Evolutionary conservation across 495 filamentous ascomycete genomes (phyloP).

Genomic region (Podospora pseudocomata): DNA sequence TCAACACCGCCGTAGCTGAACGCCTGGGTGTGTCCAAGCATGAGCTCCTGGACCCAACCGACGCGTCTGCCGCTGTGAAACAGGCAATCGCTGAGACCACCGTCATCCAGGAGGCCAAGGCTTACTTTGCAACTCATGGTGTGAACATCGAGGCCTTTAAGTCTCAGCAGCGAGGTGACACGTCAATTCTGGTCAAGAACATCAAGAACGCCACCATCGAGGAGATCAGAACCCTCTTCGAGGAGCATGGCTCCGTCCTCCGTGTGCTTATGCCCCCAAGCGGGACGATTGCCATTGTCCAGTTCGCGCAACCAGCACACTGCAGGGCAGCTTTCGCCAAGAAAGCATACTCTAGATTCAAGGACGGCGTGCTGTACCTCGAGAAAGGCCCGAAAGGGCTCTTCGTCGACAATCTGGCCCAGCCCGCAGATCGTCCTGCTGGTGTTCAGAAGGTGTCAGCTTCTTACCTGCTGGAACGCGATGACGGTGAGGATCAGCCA

Average conservation of each 20-base stretch:
- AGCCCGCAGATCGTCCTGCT: conserved; percentile 27
- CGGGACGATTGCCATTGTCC: conserved; percentile 88
- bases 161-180: conserved; percentile 74
- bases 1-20: conserved; percentile 84
- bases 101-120: conserved; percentile 91
- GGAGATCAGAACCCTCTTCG: conserved; percentile 62
- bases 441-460: conserved; percentile 42
- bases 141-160: conserved; percentile 91
- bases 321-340: conserved; percentile 76
- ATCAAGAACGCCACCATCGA: conserved; percentile 74
- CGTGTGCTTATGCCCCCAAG: conserved; percentile 86
- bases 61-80: conserved; percentile 86
- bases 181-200: conserved; percentile 89
- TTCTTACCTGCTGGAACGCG: conserved; percentile 55
- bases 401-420: conserved; percentile 51
- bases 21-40: conserved; percentile 84
- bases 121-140: conserved; percentile 80
- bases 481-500: conserved; percentile 48
- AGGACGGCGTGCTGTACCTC: conserved; percentile 85
- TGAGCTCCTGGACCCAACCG: conserved; percentile 89
- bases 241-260: conserved; percentile 67
- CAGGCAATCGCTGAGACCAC: conserved; percentile 96
- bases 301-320: conserved; percentile 72
- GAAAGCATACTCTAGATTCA: conserved; percentile 83
- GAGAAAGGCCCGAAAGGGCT: conserved; percentile 88